Evolutionary conservation across 75 land plant genomes (phyloP), one percentile per base, ranked within the genome.

Genomic region (Cupressus sempervirens): DNA sequence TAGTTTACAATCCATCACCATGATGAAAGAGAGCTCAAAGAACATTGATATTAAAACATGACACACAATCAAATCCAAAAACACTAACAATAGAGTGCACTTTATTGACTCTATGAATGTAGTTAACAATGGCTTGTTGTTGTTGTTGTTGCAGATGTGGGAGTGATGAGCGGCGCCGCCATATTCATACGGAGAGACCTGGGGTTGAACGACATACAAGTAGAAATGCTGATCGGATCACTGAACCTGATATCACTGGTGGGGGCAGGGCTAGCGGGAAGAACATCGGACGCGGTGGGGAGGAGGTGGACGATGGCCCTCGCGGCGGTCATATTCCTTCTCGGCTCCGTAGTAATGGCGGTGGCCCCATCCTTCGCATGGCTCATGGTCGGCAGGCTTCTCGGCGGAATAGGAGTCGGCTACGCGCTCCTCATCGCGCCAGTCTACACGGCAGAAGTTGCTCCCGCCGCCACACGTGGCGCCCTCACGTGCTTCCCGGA

Each of bases 371-470:
- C 86, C 38, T 97, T 86, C 86, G 35, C 86, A 3, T 38, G 88
- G 81, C 95, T 97, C 29, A 90, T 97, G 91, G 89, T 83, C 1
- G 97, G 98, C 13, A 74, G 97, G 14, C 30, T 91, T 6, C 58
- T 96, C 4, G 93, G 91, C 72, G 98, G 98, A 13, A 88, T 96
- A 18, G 98, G 94, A 7, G 97, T 96, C 13, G 98, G 98, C 2
- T 96, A 93, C 86, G 87, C 98, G 4, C 91, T 95, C 74, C 95
- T 95, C 91, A 93, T 96, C 68, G 95, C 97, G 14, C 98, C 98
- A 0, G 93, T 95, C 36, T 96, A 96, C 88, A 91, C 94, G 0
- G 95, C 98, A 5, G 98, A 96, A 86, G 43, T 96, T 0, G 87
- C 98, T 0, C 94, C 98, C 0, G 88, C 94, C 9, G 45, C 88